Percentiles rank a stretch among this genome's conserved stretches.
These are phyloP conservation scores for Epichloe uncinata DNA, from an alignment of 2,329 filamentous ascomycete genomes.

Conservation along the genomic window DNA sequence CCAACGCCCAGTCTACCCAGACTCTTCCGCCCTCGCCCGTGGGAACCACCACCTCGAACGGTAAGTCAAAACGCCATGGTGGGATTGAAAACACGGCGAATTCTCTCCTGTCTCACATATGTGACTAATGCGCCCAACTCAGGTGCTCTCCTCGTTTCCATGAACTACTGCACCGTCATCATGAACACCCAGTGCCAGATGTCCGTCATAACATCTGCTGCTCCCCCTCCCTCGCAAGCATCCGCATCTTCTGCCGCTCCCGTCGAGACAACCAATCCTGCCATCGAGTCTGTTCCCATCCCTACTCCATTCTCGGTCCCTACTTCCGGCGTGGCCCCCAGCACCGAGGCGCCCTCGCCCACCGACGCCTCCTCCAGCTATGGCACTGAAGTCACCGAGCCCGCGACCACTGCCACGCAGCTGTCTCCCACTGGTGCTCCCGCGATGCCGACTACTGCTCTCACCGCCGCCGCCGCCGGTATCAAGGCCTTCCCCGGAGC, in stretches of 20 bases:
- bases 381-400: slow-evolving; percentile 6
- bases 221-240: slow-evolving; percentile 10
- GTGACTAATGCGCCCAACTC: not conserved
- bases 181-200: slow-evolving; percentile 21
- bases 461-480: slow-evolving; percentile 18
- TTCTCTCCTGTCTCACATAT: too few relatives aligned
- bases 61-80: slow-evolving; percentile 10
- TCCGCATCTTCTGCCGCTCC: slow-evolving; percentile 10
- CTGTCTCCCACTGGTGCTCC: slow-evolving; percentile 7
- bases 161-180: slow-evolving; percentile 24
- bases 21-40: slow-evolving; percentile 18
- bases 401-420: not conserved
- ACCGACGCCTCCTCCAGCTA: slow-evolving; percentile 3
- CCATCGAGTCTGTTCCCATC: not conserved
- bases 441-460: slow-evolving; percentile 15
- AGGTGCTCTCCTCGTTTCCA: slow-evolving; percentile 21
- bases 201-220: slow-evolving; percentile 15
- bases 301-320: not conserved
- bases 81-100: not conserved
- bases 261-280: slow-evolving; percentile 6
- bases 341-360: slow-evolving; percentile 1
- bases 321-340: slow-evolving; percentile 6
- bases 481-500: slow-evolving; percentile 11
- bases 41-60: slow-evolving; percentile 19
- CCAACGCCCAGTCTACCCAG: slow-evolving; percentile 16